Conservation (phyloP, 1,284 basidiomycete species). For the Cutaneotrichosporon arboriforme region DNA sequence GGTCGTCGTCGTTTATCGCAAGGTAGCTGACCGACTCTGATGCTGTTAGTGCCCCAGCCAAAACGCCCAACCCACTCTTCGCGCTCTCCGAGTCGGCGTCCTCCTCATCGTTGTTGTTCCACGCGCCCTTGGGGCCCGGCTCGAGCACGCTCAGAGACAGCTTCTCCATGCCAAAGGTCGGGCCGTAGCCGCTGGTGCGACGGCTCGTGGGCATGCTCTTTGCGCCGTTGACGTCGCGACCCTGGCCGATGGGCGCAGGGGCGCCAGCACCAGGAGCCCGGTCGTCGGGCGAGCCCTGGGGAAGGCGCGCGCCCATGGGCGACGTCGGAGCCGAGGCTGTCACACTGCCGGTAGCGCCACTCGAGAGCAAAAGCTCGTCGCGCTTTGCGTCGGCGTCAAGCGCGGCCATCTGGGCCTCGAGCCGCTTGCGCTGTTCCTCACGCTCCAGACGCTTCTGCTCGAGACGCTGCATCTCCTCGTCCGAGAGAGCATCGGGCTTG, state of each 20-base stretch:
- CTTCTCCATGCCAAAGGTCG: slow-evolving; percentile 48
- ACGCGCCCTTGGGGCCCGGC: slow-evolving; percentile 13
- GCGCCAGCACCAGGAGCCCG: slow-evolving; percentile 19
- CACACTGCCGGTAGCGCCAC: slow-evolving; percentile 21
- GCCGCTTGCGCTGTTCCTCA: slow-evolving; percentile 72
- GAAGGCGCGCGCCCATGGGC: slow-evolving; percentile 20
- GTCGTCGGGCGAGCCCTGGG: slow-evolving; percentile 8
- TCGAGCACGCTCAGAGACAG: slow-evolving; percentile 46
- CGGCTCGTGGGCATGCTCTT: slow-evolving; percentile 48
- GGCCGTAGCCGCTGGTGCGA: slow-evolving; percentile 42
- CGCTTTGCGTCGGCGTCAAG: slow-evolving; percentile 84
- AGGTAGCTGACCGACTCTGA: slow-evolving; percentile 80
- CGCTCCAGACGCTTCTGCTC: slow-evolving; percentile 85
- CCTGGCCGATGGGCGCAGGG: slow-evolving; percentile 31
- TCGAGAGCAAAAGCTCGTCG: slow-evolving; percentile 57
- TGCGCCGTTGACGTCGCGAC: slow-evolving; percentile 42
- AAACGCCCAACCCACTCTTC: slow-evolving; percentile 31
- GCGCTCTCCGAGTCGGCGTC: slow-evolving; percentile 45
- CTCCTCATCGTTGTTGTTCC: slow-evolving; percentile 38
- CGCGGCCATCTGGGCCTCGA: slow-evolving; percentile 88
- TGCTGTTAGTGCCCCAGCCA: background rate
- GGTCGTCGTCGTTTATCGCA: slow-evolving; percentile 87
- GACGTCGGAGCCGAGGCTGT: slow-evolving; percentile 40
- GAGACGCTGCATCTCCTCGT: slow-evolving; percentile 58
- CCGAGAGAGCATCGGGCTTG: slow-evolving; percentile 9